Evolutionary conservation across 2,329 filamentous ascomycete species (phyloP).

Genomic region (Sarocladiaceae sp.): DNA sequence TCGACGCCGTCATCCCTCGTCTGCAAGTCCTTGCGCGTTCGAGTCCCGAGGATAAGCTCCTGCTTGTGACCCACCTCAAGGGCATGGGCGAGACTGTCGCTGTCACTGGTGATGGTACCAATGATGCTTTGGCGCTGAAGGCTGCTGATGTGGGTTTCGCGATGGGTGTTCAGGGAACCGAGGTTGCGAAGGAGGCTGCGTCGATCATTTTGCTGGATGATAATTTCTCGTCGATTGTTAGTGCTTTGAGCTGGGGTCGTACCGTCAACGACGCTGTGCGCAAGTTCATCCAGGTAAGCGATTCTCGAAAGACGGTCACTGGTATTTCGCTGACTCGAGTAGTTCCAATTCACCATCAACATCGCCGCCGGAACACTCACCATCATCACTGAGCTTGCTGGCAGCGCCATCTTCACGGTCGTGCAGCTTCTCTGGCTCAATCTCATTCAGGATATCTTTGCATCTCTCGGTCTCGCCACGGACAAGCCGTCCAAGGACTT

Average conservation of each 20-base stretch:
- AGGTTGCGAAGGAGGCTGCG: constrained; percentile 59
- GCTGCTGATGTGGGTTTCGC: constrained; percentile 64
- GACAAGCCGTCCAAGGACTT: constrained; percentile 31
- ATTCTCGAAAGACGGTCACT: neutral
- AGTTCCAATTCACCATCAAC: constrained; percentile 58
- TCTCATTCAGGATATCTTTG: constrained; percentile 57
- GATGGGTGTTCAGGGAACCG: constrained; percentile 64
- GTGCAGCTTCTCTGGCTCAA: constrained; percentile 59
- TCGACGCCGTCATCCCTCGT: constrained; percentile 51
- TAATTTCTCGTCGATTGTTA: constrained; percentile 59
- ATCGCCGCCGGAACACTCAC: constrained; percentile 55
- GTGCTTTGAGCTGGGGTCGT: constrained; percentile 57
- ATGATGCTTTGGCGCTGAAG: constrained; percentile 62
- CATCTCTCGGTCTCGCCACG: constrained; percentile 44
- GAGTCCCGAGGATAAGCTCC: constrained; percentile 65
- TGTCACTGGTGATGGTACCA: constrained; percentile 63
- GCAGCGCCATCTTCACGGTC: constrained; percentile 47
- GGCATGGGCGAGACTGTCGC: constrained; percentile 63
- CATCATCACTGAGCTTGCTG: constrained; percentile 50
- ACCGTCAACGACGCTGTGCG: constrained; percentile 60
- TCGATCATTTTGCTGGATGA: constrained; percentile 60
- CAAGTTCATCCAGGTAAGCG: constrained; percentile 54
- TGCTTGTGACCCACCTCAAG: constrained; percentile 60
- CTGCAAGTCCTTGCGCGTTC: constrained; percentile 66
- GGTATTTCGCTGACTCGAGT: constrained; percentile 3